These are phyloP conservation scores for Backusella westeae DNA, from an alignment of 192 early-diverging fungal genomes.

Conservation along the genomic window DNA sequence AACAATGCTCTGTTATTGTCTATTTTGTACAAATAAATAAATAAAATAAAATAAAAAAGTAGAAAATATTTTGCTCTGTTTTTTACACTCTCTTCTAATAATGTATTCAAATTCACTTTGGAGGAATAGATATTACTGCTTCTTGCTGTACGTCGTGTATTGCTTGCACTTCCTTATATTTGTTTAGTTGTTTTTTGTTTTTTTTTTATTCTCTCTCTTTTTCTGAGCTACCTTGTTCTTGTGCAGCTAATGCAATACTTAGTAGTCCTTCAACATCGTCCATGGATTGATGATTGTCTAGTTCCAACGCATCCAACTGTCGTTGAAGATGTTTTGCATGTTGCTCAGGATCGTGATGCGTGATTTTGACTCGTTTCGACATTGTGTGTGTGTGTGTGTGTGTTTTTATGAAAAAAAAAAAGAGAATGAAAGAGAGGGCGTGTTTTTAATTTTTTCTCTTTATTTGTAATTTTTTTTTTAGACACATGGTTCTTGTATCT, in stretches of 20 bases:
- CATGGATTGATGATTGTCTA: slow-evolving; percentile 51
- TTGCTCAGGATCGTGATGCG: slow-evolving; percentile 24
- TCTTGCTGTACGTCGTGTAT: neutral
- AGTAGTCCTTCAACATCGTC: slow-evolving; percentile 51
- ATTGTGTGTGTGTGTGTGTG: neutral
- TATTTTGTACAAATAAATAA: neutral
- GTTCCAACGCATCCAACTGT: slow-evolving; percentile 52
- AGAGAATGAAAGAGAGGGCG: neutral
- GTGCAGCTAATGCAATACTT: slow-evolving; percentile 41
- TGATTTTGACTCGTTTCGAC: slow-evolving; percentile 11
- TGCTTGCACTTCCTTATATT: neutral
- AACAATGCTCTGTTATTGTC: slow-evolving; percentile 17
- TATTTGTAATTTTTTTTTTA: neutral
- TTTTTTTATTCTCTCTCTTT: neutral
- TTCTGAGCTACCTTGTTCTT: slow-evolving; percentile 30
- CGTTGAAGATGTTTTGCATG: slow-evolving; percentile 39
- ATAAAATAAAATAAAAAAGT: neutral
- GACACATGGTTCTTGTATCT: neutral
- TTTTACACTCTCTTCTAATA: slow-evolving; percentile 35
- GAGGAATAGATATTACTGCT: slow-evolving; percentile 22
- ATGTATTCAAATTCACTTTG: slow-evolving; percentile 29
- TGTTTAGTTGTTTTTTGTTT: neutral
- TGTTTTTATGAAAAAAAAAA: too few relatives aligned
- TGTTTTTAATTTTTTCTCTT: neutral
- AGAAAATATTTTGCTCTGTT: neutral